Percentiles rank a stretch among this genome's conserved stretches.
These are phyloP conservation scores for Diacronema lutheri DNA, from an alignment of 78 protist genomes.

Conservation along the genomic window DNA sequence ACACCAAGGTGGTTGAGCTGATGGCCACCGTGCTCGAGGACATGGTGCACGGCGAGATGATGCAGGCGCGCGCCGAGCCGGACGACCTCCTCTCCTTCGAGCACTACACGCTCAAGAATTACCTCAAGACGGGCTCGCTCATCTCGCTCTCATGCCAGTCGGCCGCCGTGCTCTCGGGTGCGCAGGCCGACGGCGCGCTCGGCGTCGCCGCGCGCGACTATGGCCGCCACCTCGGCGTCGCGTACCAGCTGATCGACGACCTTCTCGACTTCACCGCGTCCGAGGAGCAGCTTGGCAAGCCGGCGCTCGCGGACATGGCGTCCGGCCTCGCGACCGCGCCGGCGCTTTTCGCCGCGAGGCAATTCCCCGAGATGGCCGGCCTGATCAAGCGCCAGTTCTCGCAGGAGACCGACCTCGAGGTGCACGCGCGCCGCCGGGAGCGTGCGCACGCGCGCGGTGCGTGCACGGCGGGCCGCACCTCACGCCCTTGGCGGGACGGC, in stretches of 20 bases:
- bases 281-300: not conserved
- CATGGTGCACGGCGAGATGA: conserved; percentile 83
- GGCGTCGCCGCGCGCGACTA: conserved; percentile 31
- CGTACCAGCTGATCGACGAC: conserved; percentile 88
- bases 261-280: conserved; percentile 72
- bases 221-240: conserved; percentile 86
- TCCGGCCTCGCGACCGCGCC: conserved; percentile 87
- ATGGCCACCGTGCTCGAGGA: conserved; percentile 67
- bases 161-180: conserved; percentile 30
- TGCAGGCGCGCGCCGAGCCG: conserved; percentile 58
- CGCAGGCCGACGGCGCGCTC: not conserved
- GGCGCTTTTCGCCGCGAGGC: conserved; percentile 76
- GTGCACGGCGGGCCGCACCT: too few relatives aligned
- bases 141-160: conserved; percentile 60
- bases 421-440: too few relatives aligned
- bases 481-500: too few relatives aligned
- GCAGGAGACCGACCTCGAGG: not conserved
- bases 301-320: conserved; percentile 42
- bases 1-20: conserved; percentile 18
- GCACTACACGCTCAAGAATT: conserved; percentile 77
- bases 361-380: conserved; percentile 60
- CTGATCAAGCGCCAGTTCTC: conserved; percentile 67
- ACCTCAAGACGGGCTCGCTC: conserved; percentile 82
- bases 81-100: conserved; percentile 32
- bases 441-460: too few relatives aligned